Base-by-base conservation (phyloP, 1,284 basidiomycete genomes). In the Ustilago tritici region DNA sequence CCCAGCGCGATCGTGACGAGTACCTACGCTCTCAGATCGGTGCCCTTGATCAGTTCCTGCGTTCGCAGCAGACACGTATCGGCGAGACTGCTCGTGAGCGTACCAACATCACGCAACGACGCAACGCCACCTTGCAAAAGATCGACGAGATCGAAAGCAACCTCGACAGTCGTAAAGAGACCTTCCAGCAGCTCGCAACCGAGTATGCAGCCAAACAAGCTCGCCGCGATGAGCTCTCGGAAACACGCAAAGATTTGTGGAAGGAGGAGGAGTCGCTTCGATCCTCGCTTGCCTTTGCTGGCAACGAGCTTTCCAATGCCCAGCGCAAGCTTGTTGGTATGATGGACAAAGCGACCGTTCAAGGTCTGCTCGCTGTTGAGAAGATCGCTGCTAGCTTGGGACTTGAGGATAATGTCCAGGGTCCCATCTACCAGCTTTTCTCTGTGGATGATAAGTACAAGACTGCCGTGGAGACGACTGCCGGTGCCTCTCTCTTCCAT, bases 401-500 rank as follows among this genome's bases (percentile, higher is more conserved):
- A 12, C 88, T 98, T 2, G 88, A 91, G 15, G 66, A 58, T 50
- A 89, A 89, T 3, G 95, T 98, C 12, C 93, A 95, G 81, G 97
- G 97, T 0, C 95, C 97, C 3, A 87, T 99, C 12, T 99, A 98
- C 86, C 92, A 93, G 69, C 90, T 99, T 0, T 98, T 98, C 84
- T 92, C 95, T 70, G 92, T 98, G 57, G 91, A 92, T 0, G 95
- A 98, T 82, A 93, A 92, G 81, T 99, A 95, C 89, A 96, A 95
- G 86, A 94, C 91, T 2, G 94, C 97, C 1, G 91, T 98, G 12
- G 97, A 99, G 86, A 90, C 95, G 41, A 98, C 95, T 0, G 97
- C 95, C 0, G 95, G 95, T 0, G 95, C 93, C 40, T 95, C 95
- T 81, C 88, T 99, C 46, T 99, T 99, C 89, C 96, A 99, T 82